Evolutionary conservation across 2,329 filamentous ascomycete species (phyloP).

Genomic region (Exophiala alcalophila): DNA sequence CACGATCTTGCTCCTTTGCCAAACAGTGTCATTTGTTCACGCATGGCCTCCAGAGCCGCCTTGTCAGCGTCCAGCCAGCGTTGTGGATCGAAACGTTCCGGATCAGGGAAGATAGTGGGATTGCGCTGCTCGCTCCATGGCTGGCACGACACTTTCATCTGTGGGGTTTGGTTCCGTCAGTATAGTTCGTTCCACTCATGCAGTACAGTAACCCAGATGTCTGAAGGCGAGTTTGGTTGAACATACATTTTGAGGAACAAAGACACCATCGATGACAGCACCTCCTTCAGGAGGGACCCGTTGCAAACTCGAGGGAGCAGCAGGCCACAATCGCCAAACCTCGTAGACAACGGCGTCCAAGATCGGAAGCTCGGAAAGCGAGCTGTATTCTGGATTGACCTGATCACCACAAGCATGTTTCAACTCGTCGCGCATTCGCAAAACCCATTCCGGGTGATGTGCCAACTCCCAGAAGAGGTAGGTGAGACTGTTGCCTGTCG

Average conservation of each 20-base stretch:
- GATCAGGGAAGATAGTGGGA: constrained; percentile 45
- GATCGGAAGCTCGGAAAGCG: background rate
- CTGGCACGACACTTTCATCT: constrained; percentile 45
- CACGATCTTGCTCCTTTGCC: constrained; percentile 19
- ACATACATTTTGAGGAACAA: constrained; percentile 31
- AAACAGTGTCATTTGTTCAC: constrained; percentile 22
- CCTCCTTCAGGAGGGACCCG: constrained; percentile 41
- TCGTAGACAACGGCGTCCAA: constrained; percentile 43
- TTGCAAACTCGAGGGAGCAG: constrained; percentile 41
- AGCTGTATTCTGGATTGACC: background rate
- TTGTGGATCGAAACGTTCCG: constrained; percentile 46
- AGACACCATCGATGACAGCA: constrained; percentile 36
- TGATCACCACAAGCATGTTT: background rate
- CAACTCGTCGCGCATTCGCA: constrained; percentile 35
- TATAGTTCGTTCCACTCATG: constrained; percentile 14
- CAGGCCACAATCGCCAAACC: constrained; percentile 43
- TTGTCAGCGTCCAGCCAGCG: constrained; percentile 38
- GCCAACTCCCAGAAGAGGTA: constrained; percentile 39
- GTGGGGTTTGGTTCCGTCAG: constrained; percentile 40
- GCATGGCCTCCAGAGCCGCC: constrained; percentile 9
- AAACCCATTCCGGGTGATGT: constrained; percentile 32
- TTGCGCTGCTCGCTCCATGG: constrained; percentile 53
- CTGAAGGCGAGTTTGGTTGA: constrained; percentile 1
- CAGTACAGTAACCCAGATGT: no score
- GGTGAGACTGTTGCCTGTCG: constrained; percentile 28